Evolutionary conservation across 352 stramenopile genomes (phyloP).

Genomic region (Pythium brachiatum): DNA sequence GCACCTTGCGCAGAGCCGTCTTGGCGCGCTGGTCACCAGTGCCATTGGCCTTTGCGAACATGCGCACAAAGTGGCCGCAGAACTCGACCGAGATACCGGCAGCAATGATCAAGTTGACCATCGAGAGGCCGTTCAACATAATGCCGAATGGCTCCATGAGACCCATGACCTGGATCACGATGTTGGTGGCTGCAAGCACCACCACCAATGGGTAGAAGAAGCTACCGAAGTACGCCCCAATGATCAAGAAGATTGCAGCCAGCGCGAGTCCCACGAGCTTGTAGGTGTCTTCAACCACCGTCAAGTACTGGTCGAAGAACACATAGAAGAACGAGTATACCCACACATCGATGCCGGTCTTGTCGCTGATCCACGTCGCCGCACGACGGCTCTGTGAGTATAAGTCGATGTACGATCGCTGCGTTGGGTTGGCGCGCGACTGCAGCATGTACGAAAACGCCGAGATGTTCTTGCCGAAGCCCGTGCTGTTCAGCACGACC

Average conservation of each 20-base stretch:
- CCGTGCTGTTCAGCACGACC: constrained; percentile 48
- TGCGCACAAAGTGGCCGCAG: constrained; percentile 63
- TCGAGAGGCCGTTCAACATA: constrained; percentile 77
- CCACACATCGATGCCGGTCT: constrained; percentile 66
- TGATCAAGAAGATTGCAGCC: constrained; percentile 36
- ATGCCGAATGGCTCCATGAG: constrained; percentile 61
- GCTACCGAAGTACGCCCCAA: constrained; percentile 35
- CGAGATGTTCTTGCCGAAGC: constrained; percentile 48
- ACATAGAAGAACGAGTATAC: constrained; percentile 59
- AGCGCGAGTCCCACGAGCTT: constrained; percentile 47
- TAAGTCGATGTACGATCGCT: constrained; percentile 37
- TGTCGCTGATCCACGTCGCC: constrained; percentile 63
- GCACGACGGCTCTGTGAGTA: constrained; percentile 59
- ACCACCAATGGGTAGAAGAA: constrained; percentile 49
- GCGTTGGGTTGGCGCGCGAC: constrained; percentile 38
- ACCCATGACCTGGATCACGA: constrained; percentile 59
- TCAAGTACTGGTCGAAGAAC: constrained; percentile 72
- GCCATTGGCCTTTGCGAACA: constrained; percentile 48
- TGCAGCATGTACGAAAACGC: constrained; percentile 71
- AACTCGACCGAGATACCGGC: constrained; percentile 79
- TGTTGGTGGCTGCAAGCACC: constrained; percentile 38
- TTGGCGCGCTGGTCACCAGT: constrained; percentile 24
- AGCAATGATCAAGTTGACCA: constrained; percentile 78
- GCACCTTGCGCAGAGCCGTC: constrained; percentile 29
- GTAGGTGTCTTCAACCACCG: constrained; percentile 50